Base-by-base conservation (phyloP, 169 alveolate species). In the Cryptosporidium meleagridis region DNA sequence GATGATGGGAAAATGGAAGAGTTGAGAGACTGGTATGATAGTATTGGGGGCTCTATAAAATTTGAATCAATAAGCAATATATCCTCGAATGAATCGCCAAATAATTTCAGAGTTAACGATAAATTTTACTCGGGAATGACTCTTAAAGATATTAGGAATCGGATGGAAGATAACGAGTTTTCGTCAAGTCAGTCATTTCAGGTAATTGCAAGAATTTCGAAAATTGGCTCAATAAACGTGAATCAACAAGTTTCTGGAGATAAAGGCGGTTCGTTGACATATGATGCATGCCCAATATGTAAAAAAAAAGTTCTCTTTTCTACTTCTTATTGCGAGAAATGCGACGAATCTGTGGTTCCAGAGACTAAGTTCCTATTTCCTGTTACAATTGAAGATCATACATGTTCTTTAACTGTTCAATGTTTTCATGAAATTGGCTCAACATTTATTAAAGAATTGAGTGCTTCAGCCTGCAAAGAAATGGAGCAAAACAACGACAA, bases 321-420 rank as follows among this genome's bases (percentile, higher is more conserved):
- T 1, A 80, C 45, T 37, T 61, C 75, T 26, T 80, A 62, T 33
- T 80, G 89, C 16, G 89, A 80, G 45, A 80, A 80, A n/a, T 80
- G 89, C 48, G 75, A 80, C n/a, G 89, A 80, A 26, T 21, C 80
- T 39, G 89, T 80, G 1, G 21, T 80, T 21, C 68, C 89, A 0
- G 89, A 80, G 18, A 80, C 89, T n/a, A 80, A 80, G 67, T 80
- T 45, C 41, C 62, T 80, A 21, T 80, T 80, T n/a, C 89, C 89
- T 23, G 89, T 80, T 23, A 80, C 89, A 4, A 62, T 80, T 37
- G 89, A 80, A 16, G 89, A 80, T 41, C 51, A 80, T 29, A 80
- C 89, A n/a, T 62, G 89, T 16, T 80, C 89, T 29, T 33, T 80
- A 5, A 62, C 65, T 6, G 89, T 80, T 39, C 52, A 67, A n/a